Conservation (phyloP, 495 filamentous ascomycete species). For the Penicillium parvum region DNA sequence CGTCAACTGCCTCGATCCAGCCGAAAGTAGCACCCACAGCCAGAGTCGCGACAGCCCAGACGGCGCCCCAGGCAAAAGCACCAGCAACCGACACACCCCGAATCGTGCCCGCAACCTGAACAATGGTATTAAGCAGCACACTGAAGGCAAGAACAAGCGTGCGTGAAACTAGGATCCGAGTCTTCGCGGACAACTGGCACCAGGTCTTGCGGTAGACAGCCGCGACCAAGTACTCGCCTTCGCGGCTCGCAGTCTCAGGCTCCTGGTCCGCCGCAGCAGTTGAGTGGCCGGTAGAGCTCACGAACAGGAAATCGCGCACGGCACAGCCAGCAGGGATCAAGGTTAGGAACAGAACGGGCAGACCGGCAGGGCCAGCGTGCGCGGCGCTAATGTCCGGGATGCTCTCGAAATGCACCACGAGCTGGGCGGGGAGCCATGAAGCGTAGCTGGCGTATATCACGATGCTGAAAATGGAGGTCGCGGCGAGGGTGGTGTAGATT, state of each 20-base stretch:
- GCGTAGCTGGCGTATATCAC: constrained; percentile 59
- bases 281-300: constrained; percentile 52
- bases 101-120: constrained; percentile 58
- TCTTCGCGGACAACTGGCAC: constrained; percentile 55
- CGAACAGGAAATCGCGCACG: constrained; percentile 69
- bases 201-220: constrained; percentile 44
- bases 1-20: constrained; percentile 54
- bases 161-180: constrained; percentile 60
- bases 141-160: constrained; percentile 57
- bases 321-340: constrained; percentile 65
- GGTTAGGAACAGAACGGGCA: constrained; percentile 44
- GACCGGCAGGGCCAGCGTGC: constrained; percentile 49
- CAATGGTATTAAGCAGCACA: constrained; percentile 56
- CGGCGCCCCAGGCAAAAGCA: constrained; percentile 60
- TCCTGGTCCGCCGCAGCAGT: constrained; percentile 40
- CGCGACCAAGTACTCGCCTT: constrained; percentile 59
- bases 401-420: constrained; percentile 66
- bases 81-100: constrained; percentile 64
- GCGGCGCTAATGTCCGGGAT: constrained; percentile 60
- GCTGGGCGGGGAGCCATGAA: constrained; percentile 59
- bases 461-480: constrained; percentile 63
- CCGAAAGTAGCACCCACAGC: constrained; percentile 55
- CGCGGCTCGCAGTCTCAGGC: constrained; percentile 51
- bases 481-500: constrained; percentile 58
- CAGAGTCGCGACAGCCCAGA: constrained; percentile 63